Evolutionary conservation across 345 rosid genomes (phyloP), one percentile per base, ranked within the genome.

Genomic region (Leavenworthia alabamica): DNA sequence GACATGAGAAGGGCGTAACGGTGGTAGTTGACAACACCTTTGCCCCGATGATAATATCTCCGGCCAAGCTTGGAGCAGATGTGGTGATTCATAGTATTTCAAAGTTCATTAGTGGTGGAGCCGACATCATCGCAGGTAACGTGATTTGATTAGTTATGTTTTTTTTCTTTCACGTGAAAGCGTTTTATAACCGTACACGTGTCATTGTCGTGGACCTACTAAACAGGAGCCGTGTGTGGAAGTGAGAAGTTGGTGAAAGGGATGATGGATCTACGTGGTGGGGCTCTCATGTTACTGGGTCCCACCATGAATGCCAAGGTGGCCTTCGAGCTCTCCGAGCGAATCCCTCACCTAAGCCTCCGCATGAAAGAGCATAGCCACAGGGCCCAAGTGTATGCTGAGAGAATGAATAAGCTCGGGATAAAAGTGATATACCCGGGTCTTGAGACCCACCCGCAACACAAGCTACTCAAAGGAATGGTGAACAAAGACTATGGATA

Each of bases 251-350:
- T 90, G 9, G 89, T 93, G 79, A 87, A 84, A 75, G 81, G 88
- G 14, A 90, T 93, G 96, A 87, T 90, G 99, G 96, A 86, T 62
- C 89, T 93, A 7, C 92, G 80, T 60, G 94, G 84, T 40, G 99
- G 99, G n/a, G 11, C 89, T 5, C 41, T 89, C 15, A 87, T 93
- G 99, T 84, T 93, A 7, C 64, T 93, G 0, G 97, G 99, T 13
- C 99, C 99, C 32, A 93, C 99, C 17, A 93, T 90, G 99, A 93
- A 93, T 40, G 79, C 99, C 9, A 93, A 90, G 66, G 95, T 88
- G 7, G 97, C 99, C 3, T 88, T 86, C 37, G 97, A 88, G 54
- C 74, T 93, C 1, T 87, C 96, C 0, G 96, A 86, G 47, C 77
- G 99, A 23, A 73, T 93, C 45, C 99, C 99, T 48, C 97, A 93